phyloP scores from a whole-genome alignment of 2,329 filamentous ascomycete genomes.

The Xenosphaeropsis pyriputrescens region DNA sequence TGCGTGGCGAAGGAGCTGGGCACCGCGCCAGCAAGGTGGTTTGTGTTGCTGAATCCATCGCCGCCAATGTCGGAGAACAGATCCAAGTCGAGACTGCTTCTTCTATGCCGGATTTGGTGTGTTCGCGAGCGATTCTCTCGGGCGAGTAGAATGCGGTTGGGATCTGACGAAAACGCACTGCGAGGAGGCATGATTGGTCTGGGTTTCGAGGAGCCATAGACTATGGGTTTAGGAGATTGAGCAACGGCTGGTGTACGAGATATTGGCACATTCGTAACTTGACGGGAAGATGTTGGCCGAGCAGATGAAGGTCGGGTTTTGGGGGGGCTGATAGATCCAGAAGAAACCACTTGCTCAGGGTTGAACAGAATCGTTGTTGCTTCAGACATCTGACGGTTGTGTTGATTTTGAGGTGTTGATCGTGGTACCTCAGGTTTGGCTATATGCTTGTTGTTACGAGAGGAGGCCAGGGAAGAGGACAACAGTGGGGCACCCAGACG shows the following conservation, averaged over 20 bases:
- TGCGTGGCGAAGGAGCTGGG: conserved; percentile 71
- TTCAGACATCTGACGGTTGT: conserved; percentile 63
- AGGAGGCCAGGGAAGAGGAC: conserved; percentile 5
- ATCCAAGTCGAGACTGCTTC: conserved; percentile 56
- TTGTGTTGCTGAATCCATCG: conserved; percentile 29
- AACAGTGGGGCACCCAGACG: conserved; percentile 18
- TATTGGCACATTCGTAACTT: conserved; percentile 8
- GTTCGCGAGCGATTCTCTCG: conserved; percentile 3
- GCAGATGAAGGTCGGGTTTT: conserved; percentile 21
- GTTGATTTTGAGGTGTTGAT: conserved; percentile 17
- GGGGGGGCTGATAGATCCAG: conserved; percentile 25
- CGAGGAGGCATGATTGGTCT: conserved; percentile 39
- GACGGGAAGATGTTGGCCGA: conserved; percentile 12
- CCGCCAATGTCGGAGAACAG: conserved; percentile 60
- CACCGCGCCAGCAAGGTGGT: conserved; percentile 46
- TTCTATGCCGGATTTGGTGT: conserved; percentile 16
- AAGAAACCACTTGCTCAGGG: conserved; percentile 33
- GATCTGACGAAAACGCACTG: conserved; percentile 37
- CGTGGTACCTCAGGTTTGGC: conserved; percentile 3
- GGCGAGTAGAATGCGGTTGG: conserved; percentile 35
- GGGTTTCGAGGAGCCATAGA: conserved; percentile 30
- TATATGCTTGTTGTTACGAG: conserved; percentile 1
- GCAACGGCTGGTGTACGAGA: conserved; percentile 5
- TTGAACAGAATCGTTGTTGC: conserved; percentile 77
- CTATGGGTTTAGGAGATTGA: conserved; percentile 13